Base-by-base conservation (phyloP, 192 early-diverging fungal genomes). In the Spizellomyces punctatus region DNA sequence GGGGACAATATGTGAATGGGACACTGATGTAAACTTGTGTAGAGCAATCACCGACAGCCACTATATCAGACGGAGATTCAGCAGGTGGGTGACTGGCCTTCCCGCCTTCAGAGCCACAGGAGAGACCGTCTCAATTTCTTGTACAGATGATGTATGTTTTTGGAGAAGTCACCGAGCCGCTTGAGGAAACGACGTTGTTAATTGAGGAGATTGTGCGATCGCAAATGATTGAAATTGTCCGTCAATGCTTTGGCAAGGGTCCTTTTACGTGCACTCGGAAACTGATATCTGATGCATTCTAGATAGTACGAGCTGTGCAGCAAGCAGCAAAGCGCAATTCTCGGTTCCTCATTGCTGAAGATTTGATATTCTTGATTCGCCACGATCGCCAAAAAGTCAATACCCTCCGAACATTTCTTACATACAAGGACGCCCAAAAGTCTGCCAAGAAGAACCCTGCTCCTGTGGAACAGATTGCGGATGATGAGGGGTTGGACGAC, bases 111-210 rank as follows among this genome's bases (percentile, higher is more conserved):
- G 5, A n/a, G 41, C 6, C 21, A 44, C 46, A 58, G 42, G 56
- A 14, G 19, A 61, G n/a, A 5, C n/a, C 45, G 27, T 36, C 58
- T 54, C 61, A 10, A 2, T 21, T 17, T 27, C 49, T 10, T 10
- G 19, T 10, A 17, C 92, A 96, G 85, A 98, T 98, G 96, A 99
- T 99, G 97, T 99, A 95, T 85, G 97, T 98, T 42, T 94, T 94
- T 87, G 96, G 96, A 46, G 96, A 99, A 73, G 91, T 96, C 47
- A 80, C 86, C 44, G 95, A 96, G 76, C 93, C 97, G 44, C 82
- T 91, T 21, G 84, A 86, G 0, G 97, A 97, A 55, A 96, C 96
- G 0, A 91, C 92, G 16, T 84, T 86, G 68, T 85, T 99, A 7
- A 94, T 98, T 3, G 97, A 99, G 74, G 97, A 99, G 70, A 95